phyloP scores from a whole-genome alignment of 345 rosid species.

The Punica granatum region DNA sequence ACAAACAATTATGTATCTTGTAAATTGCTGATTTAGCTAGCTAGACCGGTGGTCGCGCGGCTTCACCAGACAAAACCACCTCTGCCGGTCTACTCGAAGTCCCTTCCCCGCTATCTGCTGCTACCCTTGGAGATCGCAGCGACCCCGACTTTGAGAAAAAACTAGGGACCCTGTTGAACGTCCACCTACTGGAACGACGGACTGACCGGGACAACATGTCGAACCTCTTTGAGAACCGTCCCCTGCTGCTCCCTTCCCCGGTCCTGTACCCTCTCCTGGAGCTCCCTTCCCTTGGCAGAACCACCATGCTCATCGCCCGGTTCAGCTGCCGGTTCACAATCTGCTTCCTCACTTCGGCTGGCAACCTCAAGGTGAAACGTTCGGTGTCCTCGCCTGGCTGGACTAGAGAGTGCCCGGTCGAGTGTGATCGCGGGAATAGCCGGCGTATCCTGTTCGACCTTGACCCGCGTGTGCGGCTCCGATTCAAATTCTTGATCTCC shows the following conservation, averaged over 20 bases:
- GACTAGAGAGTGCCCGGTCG: conserved; percentile 88
- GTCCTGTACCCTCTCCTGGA: conserved; percentile 35
- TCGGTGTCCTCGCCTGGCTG: conserved; percentile 79
- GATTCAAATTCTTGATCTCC: conserved; percentile 21
- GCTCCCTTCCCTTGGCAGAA: conserved; percentile 43
- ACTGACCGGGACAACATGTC: conserved; percentile 21
- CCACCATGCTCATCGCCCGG: conserved; percentile 58
- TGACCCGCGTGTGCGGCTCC: conserved; percentile 49
- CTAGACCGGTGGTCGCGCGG: conserved; percentile 50
- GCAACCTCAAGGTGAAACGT: conserved; percentile 68
- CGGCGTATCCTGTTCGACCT: conserved; percentile 29
- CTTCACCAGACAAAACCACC: conserved; percentile 12
- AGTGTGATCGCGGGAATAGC: conserved; percentile 54
- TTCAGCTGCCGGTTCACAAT: conserved; percentile 50
- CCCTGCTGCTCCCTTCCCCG: conserved; percentile 28
- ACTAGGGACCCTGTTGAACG: conserved; percentile 31
- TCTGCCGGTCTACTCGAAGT: conserved; percentile 20
- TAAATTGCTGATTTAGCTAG: background rate
- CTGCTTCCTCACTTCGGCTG: conserved; percentile 67
- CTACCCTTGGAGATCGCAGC: conserved; percentile 31
- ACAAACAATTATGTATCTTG: background rate
- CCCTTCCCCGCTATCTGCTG: conserved; percentile 28
- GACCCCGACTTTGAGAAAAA: conserved; percentile 49
- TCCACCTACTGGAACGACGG: conserved; percentile 45
- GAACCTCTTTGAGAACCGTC: conserved; percentile 13